These are phyloP conservation scores for Boletus subparvulus DNA, from an alignment of 768 basidiomycete genomes.

Conservation along the genomic window DNA sequence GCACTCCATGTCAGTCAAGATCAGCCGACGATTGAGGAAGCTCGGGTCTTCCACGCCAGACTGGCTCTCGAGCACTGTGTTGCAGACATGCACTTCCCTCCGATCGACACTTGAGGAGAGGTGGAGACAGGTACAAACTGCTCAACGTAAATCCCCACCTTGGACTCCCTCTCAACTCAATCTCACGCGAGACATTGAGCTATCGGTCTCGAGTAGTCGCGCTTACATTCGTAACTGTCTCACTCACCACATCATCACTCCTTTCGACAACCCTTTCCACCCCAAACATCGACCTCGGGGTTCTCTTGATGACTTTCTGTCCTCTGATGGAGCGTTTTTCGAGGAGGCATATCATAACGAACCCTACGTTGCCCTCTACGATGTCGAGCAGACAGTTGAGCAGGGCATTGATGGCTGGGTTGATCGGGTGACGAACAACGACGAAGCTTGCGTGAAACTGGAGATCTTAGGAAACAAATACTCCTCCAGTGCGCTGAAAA, in stretches of 20 bases:
- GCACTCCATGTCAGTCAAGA: slow-evolving; percentile 37
- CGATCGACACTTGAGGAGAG: slow-evolving; percentile 28
- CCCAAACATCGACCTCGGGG: slow-evolving; percentile 9
- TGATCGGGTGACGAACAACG: not conserved
- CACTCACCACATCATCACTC: not conserved
- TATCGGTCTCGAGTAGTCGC: slow-evolving; percentile 34
- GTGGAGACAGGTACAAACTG: slow-evolving; percentile 36
- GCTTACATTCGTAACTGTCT: slow-evolving; percentile 29
- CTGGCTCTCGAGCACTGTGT: slow-evolving; percentile 12
- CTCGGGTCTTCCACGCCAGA: slow-evolving; percentile 22
- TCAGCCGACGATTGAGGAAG: slow-evolving; percentile 39
- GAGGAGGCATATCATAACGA: not conserved
- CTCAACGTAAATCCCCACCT: slow-evolving; percentile 24
- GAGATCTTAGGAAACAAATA: slow-evolving; percentile 29
- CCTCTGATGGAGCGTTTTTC: slow-evolving; percentile 11
- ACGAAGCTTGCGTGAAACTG: slow-evolving; percentile 11
- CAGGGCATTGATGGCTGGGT: slow-evolving; percentile 37
- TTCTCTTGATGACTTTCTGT: not conserved
- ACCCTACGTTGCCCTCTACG: slow-evolving; percentile 25
- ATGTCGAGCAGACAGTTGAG: slow-evolving; percentile 38
- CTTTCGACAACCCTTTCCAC: not conserved
- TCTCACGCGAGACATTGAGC: slow-evolving; percentile 29
- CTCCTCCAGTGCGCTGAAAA: slow-evolving; percentile 20
- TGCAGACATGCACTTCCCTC: slow-evolving; percentile 15
- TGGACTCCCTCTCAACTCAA: slow-evolving; percentile 35